These are phyloP conservation scores for Populus nigra DNA, from an alignment of 345 rosid species.

Conservation along the genomic window DNA sequence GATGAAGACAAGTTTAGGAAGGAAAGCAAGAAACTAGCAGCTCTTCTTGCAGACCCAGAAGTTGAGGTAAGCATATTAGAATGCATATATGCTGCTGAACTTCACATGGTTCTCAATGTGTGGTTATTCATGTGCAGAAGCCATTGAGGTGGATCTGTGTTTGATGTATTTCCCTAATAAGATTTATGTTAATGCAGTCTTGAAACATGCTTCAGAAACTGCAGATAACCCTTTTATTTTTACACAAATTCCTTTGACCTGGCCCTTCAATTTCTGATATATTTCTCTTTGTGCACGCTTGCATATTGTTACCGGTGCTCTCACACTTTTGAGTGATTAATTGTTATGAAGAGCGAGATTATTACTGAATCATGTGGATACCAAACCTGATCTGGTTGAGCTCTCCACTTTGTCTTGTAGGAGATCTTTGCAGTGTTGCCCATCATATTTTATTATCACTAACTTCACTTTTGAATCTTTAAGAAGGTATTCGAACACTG, in stretches of 20 bases:
- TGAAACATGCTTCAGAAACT: neutral
- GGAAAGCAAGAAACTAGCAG: constrained; percentile 70
- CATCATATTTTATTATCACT: neutral
- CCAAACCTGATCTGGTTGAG: neutral
- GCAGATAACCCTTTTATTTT: neutral
- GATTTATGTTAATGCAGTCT: neutral
- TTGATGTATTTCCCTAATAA: neutral
- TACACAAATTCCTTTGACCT: neutral
- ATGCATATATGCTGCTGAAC: neutral
- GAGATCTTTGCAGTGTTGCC: neutral
- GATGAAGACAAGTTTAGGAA: constrained; percentile 69
- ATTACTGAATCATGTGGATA: neutral
- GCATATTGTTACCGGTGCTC: neutral
- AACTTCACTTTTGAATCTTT: neutral
- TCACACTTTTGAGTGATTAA: neutral
- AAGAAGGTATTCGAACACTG: too few relatives aligned
- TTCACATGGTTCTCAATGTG: neutral
- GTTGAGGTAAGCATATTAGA: constrained; percentile 61
- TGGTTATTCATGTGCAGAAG: neutral
- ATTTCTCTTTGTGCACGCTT: neutral
- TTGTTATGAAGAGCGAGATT: neutral
- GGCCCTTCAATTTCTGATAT: neutral
- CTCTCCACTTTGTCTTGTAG: neutral
- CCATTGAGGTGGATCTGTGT: neutral
- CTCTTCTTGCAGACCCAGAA: constrained; percentile 93